These are phyloP conservation scores for Pleurotus salmoneostramineus DNA, from an alignment of 768 basidiomycete genomes.

Conservation along the genomic window DNA sequence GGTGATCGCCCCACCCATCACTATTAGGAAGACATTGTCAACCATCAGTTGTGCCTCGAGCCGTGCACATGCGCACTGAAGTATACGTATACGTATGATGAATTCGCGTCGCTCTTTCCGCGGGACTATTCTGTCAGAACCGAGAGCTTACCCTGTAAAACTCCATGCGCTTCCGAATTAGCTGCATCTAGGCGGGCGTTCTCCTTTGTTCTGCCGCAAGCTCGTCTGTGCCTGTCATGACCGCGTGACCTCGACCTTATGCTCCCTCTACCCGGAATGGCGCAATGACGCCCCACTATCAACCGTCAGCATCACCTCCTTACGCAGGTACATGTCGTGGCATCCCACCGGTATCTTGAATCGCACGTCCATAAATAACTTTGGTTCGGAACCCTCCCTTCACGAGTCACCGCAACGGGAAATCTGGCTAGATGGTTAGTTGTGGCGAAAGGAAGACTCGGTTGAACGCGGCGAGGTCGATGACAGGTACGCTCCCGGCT, in stretches of 20 bases:
- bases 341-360: background rate
- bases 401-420: no score
- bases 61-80: background rate
- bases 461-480: background rate
- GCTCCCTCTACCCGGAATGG: background rate
- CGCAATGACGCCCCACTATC: background rate
- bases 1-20: background rate
- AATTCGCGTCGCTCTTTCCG: background rate
- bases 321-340: background rate
- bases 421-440: no score
- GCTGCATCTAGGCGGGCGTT: background rate
- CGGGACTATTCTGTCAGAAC: background rate
- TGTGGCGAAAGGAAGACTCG: no score
- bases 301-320: background rate
- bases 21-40: background rate
- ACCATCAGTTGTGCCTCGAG: background rate
- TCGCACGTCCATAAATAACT: background rate
- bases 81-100: background rate
- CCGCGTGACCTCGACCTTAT: background rate
- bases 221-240: background rate
- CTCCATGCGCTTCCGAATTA: conserved; percentile 2
- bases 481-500: background rate
- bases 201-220: background rate
- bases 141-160: background rate
- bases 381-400: no score